Evolutionary conservation across 2,329 filamentous ascomycete species (phyloP).

Genomic region (Hymenoscyphus scutula): DNA sequence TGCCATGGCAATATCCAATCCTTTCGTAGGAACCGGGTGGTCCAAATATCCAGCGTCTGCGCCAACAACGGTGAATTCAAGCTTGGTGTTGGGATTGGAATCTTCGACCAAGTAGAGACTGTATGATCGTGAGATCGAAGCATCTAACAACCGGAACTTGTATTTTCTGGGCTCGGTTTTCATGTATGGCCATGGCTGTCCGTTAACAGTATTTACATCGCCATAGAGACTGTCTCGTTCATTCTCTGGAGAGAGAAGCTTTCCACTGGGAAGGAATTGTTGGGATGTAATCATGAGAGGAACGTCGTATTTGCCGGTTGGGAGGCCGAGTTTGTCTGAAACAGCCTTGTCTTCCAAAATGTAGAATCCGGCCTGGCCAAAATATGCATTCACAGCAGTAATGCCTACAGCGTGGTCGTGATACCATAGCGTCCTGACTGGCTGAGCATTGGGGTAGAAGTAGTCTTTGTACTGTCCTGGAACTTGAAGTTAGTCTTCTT

Average conservation of each 20-base stretch:
- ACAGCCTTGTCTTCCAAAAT: constrained; percentile 50
- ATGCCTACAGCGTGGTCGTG: constrained; percentile 42
- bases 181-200: constrained; percentile 57
- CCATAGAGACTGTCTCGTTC: constrained; percentile 51
- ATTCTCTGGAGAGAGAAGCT: constrained; percentile 45
- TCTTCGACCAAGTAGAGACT: constrained; percentile 25
- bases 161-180: constrained; percentile 61
- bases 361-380: constrained; percentile 56
- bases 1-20: constrained; percentile 51
- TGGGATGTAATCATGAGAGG: constrained; percentile 50
- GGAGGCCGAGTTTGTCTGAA: constrained; percentile 45
- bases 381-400: constrained; percentile 55
- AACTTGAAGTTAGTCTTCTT: too few species aligned
- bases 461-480: constrained; percentile 56
- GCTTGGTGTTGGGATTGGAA: constrained; percentile 12
- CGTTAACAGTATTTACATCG: constrained; percentile 58
- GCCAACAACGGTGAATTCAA: constrained; percentile 51
- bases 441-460: constrained; percentile 58
- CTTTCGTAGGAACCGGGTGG: constrained; percentile 42
- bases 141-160: constrained; percentile 40
- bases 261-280: constrained; percentile 50
- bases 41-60: constrained; percentile 53
- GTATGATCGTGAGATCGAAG: constrained; percentile 20
- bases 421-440: constrained; percentile 56
- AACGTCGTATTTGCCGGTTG: constrained; percentile 51